Evolutionary conservation across 2,329 filamentous ascomycete species (phyloP).

Genomic region (Arthrobotrys entomopaga): DNA sequence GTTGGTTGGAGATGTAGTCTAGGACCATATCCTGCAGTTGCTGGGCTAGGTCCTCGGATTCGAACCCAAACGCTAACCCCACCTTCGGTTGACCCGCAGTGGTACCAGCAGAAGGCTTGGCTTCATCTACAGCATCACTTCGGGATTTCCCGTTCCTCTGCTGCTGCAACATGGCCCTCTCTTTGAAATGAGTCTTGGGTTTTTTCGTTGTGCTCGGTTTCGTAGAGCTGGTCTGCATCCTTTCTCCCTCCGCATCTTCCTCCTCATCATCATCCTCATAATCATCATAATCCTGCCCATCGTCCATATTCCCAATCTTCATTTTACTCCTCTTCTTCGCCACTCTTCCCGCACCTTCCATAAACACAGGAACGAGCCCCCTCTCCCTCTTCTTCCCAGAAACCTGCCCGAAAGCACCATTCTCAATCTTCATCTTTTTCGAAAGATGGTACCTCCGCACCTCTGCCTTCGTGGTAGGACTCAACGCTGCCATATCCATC

Average conservation of each 20-base stretch:
- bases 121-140: slow-evolving; percentile 21
- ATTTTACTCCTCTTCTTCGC: slow-evolving; percentile 48
- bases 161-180: slow-evolving; percentile 51
- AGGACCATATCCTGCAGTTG: slow-evolving; percentile 59
- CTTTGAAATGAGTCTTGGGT: slow-evolving; percentile 57
- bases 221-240: not conserved
- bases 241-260: not conserved
- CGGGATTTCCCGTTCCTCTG: slow-evolving; percentile 30
- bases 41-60: slow-evolving; percentile 55
- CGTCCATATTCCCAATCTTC: slow-evolving; percentile 35
- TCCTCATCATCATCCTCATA: slow-evolving; percentile 20
- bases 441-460: slow-evolving; percentile 49
- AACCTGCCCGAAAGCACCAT: slow-evolving; percentile 42
- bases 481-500: slow-evolving; percentile 29
- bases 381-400: slow-evolving; percentile 51
- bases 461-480: slow-evolving; percentile 46
- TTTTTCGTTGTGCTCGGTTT: slow-evolving; percentile 51
- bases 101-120: slow-evolving; percentile 25
- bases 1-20: slow-evolving; percentile 57
- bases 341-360: slow-evolving; percentile 53
- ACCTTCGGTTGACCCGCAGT: not conserved
- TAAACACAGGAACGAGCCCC: slow-evolving; percentile 48
- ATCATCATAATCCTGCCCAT: slow-evolving; percentile 16
- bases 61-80: slow-evolving; percentile 50
- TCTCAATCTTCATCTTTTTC: slow-evolving; percentile 53